Conservation (phyloP, 2,329 filamentous ascomycete species). For the Canariomyces notabilis region DNA sequence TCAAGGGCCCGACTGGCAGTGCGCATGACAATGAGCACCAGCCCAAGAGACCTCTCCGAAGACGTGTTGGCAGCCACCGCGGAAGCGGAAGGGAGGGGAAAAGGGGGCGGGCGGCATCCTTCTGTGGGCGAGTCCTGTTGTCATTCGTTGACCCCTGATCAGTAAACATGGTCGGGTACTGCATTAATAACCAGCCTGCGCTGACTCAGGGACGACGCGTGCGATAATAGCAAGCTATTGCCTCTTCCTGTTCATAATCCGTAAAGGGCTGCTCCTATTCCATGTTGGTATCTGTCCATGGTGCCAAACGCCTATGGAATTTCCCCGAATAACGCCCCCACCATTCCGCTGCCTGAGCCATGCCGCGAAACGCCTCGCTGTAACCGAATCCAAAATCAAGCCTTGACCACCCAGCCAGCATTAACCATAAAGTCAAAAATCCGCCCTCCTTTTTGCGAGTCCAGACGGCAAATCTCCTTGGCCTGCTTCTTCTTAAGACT, state of each 20-base stretch:
- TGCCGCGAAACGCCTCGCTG: not conserved
- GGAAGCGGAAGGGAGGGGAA: not conserved
- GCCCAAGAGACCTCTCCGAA: too few species aligned
- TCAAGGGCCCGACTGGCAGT: slow-evolving; percentile 10
- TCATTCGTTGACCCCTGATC: slow-evolving; percentile 11
- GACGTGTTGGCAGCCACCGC: not conserved
- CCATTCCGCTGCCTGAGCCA: not conserved
- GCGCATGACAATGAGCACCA: slow-evolving; percentile 14
- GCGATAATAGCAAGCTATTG: too few species aligned
- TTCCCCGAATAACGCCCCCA: not conserved
- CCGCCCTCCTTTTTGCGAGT: slow-evolving; percentile 76
- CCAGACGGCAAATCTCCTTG: slow-evolving; percentile 76
- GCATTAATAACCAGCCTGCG: too few species aligned
- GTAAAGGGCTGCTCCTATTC: not conserved
- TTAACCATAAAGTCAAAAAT: slow-evolving; percentile 95
- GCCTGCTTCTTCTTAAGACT: slow-evolving; percentile 90
- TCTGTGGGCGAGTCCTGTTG: slow-evolving; percentile 2
- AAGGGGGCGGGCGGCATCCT: not conserved
- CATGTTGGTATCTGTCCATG: slow-evolving; percentile 18
- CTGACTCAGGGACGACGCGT: too few species aligned
- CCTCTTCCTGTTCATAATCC: slow-evolving; percentile 1
- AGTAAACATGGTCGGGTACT: too few species aligned
- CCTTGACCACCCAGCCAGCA: slow-evolving; percentile 86
- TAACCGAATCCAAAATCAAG: slow-evolving; percentile 30
- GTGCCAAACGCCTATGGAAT: slow-evolving; percentile 12